Evolutionary conservation across 768 basidiomycete species (phyloP).

Genomic region (Pisolithus microcarpus): DNA sequence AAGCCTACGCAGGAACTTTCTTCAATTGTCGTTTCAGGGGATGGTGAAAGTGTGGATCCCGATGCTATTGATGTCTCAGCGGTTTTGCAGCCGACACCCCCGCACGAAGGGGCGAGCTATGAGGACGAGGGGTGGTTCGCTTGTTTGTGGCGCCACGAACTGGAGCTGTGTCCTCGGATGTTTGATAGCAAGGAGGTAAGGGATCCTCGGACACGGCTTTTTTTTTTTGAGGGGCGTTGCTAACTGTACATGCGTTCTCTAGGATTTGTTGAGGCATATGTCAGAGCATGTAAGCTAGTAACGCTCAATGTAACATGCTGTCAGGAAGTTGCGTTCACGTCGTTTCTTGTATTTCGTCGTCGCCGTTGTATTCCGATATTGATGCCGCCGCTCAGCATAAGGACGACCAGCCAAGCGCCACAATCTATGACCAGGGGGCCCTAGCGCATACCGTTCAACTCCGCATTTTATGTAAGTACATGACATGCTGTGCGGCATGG

Average conservation of each 20-base stretch:
- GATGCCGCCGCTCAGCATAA: no score
- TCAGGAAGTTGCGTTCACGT: no score
- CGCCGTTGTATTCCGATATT: no score
- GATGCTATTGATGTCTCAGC: slow-evolving; percentile 10
- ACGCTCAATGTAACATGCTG: no score
- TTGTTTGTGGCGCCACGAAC: slow-evolving; percentile 24
- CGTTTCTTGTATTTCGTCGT: no score
- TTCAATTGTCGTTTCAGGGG: background rate
- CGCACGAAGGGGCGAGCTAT: slow-evolving; percentile 1
- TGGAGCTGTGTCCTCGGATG: slow-evolving; percentile 20
- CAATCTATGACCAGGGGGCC: no score
- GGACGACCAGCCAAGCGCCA: no score
- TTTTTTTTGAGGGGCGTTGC: background rate
- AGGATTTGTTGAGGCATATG: slow-evolving; percentile 7
- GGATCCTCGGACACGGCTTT: background rate
- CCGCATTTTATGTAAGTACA: no score
- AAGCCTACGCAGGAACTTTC: background rate
- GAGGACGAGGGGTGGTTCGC: slow-evolving; percentile 19
- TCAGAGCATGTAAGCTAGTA: no score
- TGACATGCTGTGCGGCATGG: no score
- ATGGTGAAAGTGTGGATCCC: slow-evolving; percentile 14
- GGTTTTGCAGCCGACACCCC: background rate
- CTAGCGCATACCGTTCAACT: no score
- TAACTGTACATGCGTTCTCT: background rate
- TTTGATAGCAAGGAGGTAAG: slow-evolving; percentile 26